Conservation (phyloP, 108 stramenopile species). For the Seminavis robusta region DNA sequence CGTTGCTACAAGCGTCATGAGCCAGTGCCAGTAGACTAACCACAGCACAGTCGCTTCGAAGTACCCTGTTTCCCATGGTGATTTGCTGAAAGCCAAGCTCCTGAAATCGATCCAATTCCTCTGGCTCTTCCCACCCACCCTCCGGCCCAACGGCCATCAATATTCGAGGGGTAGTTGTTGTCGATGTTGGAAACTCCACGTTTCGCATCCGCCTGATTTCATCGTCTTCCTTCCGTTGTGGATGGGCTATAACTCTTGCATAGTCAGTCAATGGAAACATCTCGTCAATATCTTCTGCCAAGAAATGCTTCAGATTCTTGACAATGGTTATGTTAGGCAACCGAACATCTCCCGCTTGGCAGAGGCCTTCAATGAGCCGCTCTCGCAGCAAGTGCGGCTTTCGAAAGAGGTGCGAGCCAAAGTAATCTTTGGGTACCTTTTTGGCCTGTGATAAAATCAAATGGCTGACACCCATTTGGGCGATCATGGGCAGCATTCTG, state of each 20-base stretch:
- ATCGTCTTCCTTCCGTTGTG: conserved; percentile 36
- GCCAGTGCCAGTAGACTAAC: conserved; percentile 78
- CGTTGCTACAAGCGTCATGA: conserved; percentile 54
- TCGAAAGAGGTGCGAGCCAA: conserved; percentile 87
- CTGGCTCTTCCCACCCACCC: conserved; percentile 90
- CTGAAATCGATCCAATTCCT: conserved; percentile 75
- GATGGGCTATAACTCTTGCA: conserved; percentile 79
- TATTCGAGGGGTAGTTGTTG: conserved; percentile 28
- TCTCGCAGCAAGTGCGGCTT: conserved; percentile 55
- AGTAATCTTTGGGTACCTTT: conserved; percentile 91
- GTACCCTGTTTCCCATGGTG: conserved; percentile 69
- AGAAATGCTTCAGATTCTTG: conserved; percentile 39
- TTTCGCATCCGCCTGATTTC: conserved; percentile 42
- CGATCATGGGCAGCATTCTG: conserved; percentile 85
- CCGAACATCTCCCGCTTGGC: conserved; percentile 71
- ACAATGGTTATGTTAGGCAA: conserved; percentile 52
- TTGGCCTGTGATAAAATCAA: conserved; percentile 60
- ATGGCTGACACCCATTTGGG: conserved; percentile 84
- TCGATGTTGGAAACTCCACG: conserved; percentile 46
- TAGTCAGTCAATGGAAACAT: conserved; percentile 59
- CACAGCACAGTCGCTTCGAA: conserved; percentile 91
- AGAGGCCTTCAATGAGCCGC: conserved; percentile 72
- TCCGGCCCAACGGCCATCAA: conserved; percentile 88
- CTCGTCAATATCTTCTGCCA: conserved; percentile 56
- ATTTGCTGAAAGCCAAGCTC: conserved; percentile 75